Conservation (phyloP, 2,329 filamentous ascomycete genomes). For the Microcyclospora pomicola region DNA sequence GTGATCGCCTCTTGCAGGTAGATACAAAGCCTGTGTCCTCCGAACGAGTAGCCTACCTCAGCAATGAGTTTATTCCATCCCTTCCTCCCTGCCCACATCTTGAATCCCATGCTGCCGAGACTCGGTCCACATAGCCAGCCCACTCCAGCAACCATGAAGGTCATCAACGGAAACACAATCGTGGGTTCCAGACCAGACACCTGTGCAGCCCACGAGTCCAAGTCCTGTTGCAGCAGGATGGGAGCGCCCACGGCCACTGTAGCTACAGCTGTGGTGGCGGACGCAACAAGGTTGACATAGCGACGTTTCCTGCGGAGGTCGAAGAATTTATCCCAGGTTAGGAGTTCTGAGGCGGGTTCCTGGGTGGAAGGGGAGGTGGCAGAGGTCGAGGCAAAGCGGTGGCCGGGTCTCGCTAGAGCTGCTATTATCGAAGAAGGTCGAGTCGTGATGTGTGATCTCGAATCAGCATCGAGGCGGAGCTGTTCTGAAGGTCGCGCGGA, state of each 20-base stretch:
- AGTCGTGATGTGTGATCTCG: slow-evolving; percentile 1
- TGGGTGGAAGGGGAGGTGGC: neutral
- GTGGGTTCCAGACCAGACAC: slow-evolving; percentile 79
- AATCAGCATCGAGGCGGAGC: neutral
- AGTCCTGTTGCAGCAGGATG: slow-evolving; percentile 55
- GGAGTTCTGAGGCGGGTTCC: slow-evolving; percentile 12
- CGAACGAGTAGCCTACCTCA: slow-evolving; percentile 33
- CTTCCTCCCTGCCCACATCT: slow-evolving; percentile 53
- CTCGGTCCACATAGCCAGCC: slow-evolving; percentile 84
- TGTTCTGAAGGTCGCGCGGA: slow-evolving; percentile 1
- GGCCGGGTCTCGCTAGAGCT: neutral
- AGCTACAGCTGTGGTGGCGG: slow-evolving; percentile 48
- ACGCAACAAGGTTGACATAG: slow-evolving; percentile 68
- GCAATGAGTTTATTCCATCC: slow-evolving; percentile 53
- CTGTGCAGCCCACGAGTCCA: slow-evolving; percentile 51
- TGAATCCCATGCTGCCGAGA: slow-evolving; percentile 68
- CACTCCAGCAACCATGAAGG: slow-evolving; percentile 58
- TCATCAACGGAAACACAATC: slow-evolving; percentile 68
- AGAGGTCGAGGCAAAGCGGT: neutral
- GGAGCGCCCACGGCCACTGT: slow-evolving; percentile 50
- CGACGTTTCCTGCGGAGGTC: slow-evolving; percentile 73
- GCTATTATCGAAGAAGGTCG: slow-evolving; percentile 1
- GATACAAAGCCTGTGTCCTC: neutral
- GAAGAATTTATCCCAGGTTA: slow-evolving; percentile 83
- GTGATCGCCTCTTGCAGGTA: neutral